Evolutionary conservation across 2,329 filamentous ascomycete species (phyloP).

Genomic region (Whalleya microplaca): DNA sequence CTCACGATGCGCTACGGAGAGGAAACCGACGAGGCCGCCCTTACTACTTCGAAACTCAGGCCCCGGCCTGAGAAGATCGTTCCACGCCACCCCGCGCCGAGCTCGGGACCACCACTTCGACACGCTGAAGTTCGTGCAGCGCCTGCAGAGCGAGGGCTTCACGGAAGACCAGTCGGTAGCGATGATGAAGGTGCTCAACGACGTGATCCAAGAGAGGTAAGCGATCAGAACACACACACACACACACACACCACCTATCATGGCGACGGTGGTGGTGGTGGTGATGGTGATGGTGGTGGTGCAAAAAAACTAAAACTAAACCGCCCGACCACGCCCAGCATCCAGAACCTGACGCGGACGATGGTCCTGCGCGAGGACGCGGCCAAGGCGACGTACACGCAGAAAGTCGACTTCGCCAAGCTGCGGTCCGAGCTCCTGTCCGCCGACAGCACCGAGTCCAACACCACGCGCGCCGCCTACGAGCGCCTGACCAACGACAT

Average conservation of each 20-base stretch:
- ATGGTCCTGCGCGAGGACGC: constrained; percentile 97
- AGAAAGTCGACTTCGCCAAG: constrained; percentile 98
- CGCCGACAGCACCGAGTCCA: constrained; percentile 87
- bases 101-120: constrained; percentile 92
- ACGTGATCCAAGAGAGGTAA: constrained; percentile 93
- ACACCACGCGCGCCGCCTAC: constrained; percentile 85
- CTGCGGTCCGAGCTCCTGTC: constrained; percentile 91
- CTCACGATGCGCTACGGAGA: constrained; percentile 12
- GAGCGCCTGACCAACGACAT: constrained; percentile 94
- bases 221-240: too few relatives aligned
- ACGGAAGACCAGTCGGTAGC: constrained; percentile 93
- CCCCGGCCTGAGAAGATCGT: constrained; percentile 49
- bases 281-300: too few relatives aligned
- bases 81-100: constrained; percentile 68
- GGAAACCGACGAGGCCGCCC: constrained; percentile 3
- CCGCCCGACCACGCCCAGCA: constrained; percentile 52
- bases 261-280: too few relatives aligned
- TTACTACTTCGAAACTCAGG: constrained; percentile 35
- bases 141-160: constrained; percentile 87
- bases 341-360: constrained; percentile 94
- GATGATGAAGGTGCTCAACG: constrained; percentile 97
- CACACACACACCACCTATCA: too few relatives aligned
- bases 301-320: not conserved
- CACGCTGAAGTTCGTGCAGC: constrained; percentile 94
- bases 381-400: constrained; percentile 76